Base-by-base conservation (phyloP, 2,329 filamentous ascomycete genomes). In the Capronia coronata region DNA sequence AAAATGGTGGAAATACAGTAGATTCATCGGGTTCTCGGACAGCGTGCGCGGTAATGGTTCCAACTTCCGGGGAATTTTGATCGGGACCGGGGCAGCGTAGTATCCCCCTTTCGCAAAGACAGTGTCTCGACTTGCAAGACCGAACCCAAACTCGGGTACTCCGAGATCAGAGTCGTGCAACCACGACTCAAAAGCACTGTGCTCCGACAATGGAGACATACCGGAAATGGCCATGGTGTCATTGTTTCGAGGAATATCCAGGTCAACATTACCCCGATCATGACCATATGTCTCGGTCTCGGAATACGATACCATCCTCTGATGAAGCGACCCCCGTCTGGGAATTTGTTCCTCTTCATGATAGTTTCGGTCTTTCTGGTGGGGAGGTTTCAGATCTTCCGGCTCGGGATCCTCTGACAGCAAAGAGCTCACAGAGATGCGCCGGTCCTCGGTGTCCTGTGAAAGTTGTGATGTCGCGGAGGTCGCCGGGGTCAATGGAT, bases 11-110 rank as follows among this genome's bases (percentile, higher is more conserved):
- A 84, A 84, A 60, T 84, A 84, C 58, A 93, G 74, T 54, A 93
- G 67, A 61, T 93, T 91, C 79, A 91, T 91, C 1, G 81, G 84
- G 59, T 87, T 90, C 30, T 84, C 78, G 37, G 77, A 67, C 23
- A 89, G 69, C 8, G 77, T 68, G 2, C 69, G 60, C 3, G 80
- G 80, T 18, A 84, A 63, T 2, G 74, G 75, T 49, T 75, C 78
- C 25, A 83, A 64, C 44, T 72, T 72, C 53, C 76, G 75, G 2
- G 78, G 74, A 19, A 82, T 80, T 51, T 75, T 76, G 55, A 90
- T 82, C 1, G 77, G 70, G 0, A 89, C 82, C 0, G 83, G 82
- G 29, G 78, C 77, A 10, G 76, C 75, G 66, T 90, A 90, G 61
- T 90, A 90, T 1, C 80, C 80, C 10, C 76, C 77, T 27, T 73